These are phyloP conservation scores for Bipolaris sorokiniana DNA, from an alignment of 2,329 filamentous ascomycete genomes.

Conservation along the genomic window DNA sequence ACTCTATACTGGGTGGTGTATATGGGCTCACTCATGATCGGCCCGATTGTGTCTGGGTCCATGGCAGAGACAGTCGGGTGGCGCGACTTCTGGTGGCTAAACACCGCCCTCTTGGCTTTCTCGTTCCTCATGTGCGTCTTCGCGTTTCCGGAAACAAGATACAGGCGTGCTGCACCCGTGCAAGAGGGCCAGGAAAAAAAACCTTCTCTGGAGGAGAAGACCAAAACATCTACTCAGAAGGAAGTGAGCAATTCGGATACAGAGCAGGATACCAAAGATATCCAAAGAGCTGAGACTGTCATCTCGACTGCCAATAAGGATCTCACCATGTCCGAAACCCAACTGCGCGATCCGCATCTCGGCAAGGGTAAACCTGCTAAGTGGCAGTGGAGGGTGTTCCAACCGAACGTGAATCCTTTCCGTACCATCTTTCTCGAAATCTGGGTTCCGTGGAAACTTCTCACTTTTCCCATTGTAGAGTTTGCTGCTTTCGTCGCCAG, in stretches of 20 bases:
- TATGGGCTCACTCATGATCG: constrained; percentile 66
- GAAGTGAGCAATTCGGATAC: constrained; percentile 17
- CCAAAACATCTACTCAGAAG: constrained; percentile 15
- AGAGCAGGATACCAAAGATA: constrained; percentile 32
- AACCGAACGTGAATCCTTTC: constrained; percentile 55
- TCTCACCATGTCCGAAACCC: constrained; percentile 44
- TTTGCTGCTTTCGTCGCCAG: constrained; percentile 67
- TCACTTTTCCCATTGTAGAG: constrained; percentile 67
- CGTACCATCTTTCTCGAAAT: constrained; percentile 60
- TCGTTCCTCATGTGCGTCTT: constrained; percentile 61
- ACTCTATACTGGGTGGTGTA: constrained; percentile 67
- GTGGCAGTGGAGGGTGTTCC: constrained; percentile 62
- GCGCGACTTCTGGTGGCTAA: constrained; percentile 71
- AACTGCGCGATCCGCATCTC: constrained; percentile 61
- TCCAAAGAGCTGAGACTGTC: constrained; percentile 33
- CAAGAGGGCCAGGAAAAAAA: constrained; percentile 21
- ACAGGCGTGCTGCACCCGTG: constrained; percentile 54
- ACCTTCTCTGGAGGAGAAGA: constrained; percentile 30
- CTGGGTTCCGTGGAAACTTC: constrained; percentile 67
- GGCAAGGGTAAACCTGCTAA: constrained; percentile 62
- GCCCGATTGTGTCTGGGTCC: constrained; percentile 63
- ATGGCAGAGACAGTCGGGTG: constrained; percentile 66
- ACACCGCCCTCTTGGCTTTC: constrained; percentile 60
- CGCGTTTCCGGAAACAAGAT: constrained; percentile 69
- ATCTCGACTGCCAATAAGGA: constrained; percentile 26